A percentile compares a stretch with the other conserved stretches of the same genome.
Conservation (phyloP, 2,329 filamentous ascomycete genomes). For the Falciphora oryzae region DNA sequence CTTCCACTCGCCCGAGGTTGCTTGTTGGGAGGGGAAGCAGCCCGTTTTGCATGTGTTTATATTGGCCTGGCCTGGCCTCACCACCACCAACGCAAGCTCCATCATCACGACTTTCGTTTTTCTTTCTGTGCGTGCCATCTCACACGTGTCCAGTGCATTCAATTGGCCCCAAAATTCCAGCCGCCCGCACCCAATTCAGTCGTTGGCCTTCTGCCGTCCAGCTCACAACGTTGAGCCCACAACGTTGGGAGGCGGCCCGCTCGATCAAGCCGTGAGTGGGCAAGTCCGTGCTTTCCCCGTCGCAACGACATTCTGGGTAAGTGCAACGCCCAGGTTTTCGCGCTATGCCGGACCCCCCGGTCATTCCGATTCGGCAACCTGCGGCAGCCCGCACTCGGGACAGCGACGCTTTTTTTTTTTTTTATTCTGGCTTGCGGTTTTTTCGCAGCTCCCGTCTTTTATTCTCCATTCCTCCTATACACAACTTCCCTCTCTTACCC, state of each 20-base stretch:
- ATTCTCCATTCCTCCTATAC: background rate
- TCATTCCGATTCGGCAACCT: slow-evolving; percentile 8
- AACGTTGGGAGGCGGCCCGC: background rate
- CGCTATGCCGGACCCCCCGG: slow-evolving; percentile 10
- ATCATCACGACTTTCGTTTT: background rate
- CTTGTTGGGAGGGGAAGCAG: background rate
- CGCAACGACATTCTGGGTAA: background rate
- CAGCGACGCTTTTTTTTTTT: slow-evolving; percentile 8
- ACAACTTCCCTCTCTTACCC: slow-evolving; percentile 8
- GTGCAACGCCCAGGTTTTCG: slow-evolving; percentile 2
- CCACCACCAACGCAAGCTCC: background rate
- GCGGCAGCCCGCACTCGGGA: background rate
- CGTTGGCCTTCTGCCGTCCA: background rate
- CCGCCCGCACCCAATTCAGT: background rate
- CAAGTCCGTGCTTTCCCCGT: background rate
- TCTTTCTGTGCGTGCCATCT: background rate
- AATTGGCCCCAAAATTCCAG: background rate
- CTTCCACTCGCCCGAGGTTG: background rate
- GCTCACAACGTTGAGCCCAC: background rate
- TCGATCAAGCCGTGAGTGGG: background rate
- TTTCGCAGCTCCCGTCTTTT: slow-evolving; percentile 4
- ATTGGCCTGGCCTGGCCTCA: background rate
- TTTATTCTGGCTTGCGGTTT: slow-evolving; percentile 14
- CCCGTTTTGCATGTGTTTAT: background rate
- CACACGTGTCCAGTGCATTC: background rate